Evolutionary conservation across 2,329 filamentous ascomycete genomes (phyloP).

Genomic region (Venturia oleaginea): DNA sequence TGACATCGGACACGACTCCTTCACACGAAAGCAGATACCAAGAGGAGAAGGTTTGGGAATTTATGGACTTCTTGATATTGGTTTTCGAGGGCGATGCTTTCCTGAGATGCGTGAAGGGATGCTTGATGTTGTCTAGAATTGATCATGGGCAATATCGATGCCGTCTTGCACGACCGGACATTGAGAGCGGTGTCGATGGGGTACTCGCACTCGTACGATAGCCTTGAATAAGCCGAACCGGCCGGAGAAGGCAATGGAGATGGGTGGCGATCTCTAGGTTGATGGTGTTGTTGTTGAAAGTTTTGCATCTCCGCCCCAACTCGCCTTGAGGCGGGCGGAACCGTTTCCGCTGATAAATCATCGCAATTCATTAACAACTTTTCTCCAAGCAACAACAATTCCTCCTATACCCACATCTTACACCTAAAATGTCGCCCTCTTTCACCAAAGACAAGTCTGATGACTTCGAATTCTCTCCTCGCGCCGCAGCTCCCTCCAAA

Average conservation of each 20-base stretch:
- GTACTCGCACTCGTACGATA: too few relatives aligned
- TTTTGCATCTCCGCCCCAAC: background rate
- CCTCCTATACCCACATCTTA: background rate
- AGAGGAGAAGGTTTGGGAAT: too few relatives aligned
- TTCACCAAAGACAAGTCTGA: constrained; percentile 7
- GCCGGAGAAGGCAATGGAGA: background rate
- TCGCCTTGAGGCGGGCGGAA: background rate
- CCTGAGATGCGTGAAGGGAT: too few relatives aligned
- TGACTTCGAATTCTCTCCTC: constrained; percentile 9
- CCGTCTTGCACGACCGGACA: background rate
- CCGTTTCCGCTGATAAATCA: background rate
- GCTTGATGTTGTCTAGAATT: too few relatives aligned
- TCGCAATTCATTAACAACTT: background rate
- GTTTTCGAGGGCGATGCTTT: too few relatives aligned
- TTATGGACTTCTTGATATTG: too few relatives aligned
- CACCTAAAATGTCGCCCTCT: constrained; percentile 10
- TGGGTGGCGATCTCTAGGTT: background rate
- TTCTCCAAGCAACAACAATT: background rate
- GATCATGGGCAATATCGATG: background rate
- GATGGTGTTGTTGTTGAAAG: background rate
- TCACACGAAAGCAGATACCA: too few relatives aligned
- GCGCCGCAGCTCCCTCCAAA: background rate
- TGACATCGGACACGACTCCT: too few relatives aligned
- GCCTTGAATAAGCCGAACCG: background rate
- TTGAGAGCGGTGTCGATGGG: background rate